These are phyloP conservation scores for Centrapalus pauciflorus DNA, from an alignment of 129 eudicot genomes.

Conservation along the genomic window DNA sequence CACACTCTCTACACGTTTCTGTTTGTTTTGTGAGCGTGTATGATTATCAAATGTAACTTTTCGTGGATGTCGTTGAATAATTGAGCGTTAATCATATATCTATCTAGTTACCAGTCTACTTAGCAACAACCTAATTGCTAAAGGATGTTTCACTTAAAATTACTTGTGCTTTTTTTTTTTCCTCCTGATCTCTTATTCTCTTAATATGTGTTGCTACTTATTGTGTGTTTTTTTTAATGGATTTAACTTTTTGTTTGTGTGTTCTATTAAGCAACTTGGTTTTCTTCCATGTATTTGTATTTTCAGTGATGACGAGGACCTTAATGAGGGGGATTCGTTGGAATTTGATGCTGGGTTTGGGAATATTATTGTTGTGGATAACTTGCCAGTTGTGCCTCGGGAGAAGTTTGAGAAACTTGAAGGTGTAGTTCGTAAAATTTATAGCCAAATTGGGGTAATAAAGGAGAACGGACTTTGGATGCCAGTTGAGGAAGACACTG, in stretches of 20 bases:
- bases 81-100: background rate
- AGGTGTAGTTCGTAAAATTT: constrained; percentile 23
- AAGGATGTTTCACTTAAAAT: background rate
- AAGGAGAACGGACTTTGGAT: constrained; percentile 31
- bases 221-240: background rate
- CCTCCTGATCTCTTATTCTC: background rate
- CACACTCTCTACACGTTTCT: background rate
- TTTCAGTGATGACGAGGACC: constrained; percentile 29
- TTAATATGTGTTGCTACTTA: background rate
- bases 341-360: constrained; percentile 19
- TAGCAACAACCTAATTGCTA: background rate
- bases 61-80: background rate
- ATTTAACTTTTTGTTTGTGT: background rate
- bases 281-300: background rate
- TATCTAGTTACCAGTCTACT: background rate
- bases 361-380: constrained; percentile 27
- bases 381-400: constrained; percentile 17
- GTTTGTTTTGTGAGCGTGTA: background rate
- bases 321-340: constrained; percentile 17
- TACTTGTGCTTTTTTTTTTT: background rate
- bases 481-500: constrained; percentile 28
- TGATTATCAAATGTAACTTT: background rate
- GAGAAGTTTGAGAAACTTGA: constrained; percentile 26
- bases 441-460: constrained; percentile 18
- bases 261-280: background rate